These are phyloP conservation scores for Colletotrichum liriopes DNA, from an alignment of 2,329 filamentous ascomycete species.

Conservation along the genomic window DNA sequence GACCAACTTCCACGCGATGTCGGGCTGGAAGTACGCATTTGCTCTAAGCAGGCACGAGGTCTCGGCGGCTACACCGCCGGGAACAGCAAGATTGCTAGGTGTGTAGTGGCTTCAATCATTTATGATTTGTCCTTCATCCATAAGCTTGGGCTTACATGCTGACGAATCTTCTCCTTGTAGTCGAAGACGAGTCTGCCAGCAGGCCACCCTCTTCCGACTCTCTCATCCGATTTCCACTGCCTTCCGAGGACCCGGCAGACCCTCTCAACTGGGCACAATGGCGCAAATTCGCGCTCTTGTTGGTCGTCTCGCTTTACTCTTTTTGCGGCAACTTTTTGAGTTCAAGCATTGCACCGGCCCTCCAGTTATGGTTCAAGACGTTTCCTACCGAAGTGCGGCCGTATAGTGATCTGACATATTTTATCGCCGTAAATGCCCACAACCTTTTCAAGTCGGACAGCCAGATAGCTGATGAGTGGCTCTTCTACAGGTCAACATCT, in stretches of 20 bases:
- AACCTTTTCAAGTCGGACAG: neutral
- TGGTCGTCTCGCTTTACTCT: conserved; percentile 50
- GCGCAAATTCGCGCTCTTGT: conserved; percentile 51
- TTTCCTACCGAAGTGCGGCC: conserved; percentile 49
- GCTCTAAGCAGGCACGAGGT: conserved; percentile 45
- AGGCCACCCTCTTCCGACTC: conserved; percentile 17
- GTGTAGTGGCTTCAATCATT: neutral
- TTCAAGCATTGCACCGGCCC: conserved; percentile 51
- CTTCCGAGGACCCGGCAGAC: conserved; percentile 52
- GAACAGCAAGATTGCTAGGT: conserved; percentile 46
- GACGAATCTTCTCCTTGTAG: neutral
- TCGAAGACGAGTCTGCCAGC: conserved; percentile 17
- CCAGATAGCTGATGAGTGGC: neutral
- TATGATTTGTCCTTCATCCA: neutral
- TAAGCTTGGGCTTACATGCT: neutral
- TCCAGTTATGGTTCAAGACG: conserved; percentile 50
- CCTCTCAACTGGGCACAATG: conserved; percentile 54
- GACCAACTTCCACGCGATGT: conserved; percentile 11
- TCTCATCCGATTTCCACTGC: conserved; percentile 46
- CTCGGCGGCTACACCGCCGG: conserved; percentile 42
- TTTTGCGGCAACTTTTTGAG: conserved; percentile 54
- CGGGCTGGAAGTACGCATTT: conserved; percentile 45
- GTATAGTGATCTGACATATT: conserved; percentile 47
- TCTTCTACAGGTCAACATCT: conserved; percentile 49
- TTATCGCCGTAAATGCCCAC: conserved; percentile 50